These are phyloP conservation scores for Moesziomyces sp. DNA, from an alignment of 1,284 basidiomycete genomes.

Conservation along the genomic window DNA sequence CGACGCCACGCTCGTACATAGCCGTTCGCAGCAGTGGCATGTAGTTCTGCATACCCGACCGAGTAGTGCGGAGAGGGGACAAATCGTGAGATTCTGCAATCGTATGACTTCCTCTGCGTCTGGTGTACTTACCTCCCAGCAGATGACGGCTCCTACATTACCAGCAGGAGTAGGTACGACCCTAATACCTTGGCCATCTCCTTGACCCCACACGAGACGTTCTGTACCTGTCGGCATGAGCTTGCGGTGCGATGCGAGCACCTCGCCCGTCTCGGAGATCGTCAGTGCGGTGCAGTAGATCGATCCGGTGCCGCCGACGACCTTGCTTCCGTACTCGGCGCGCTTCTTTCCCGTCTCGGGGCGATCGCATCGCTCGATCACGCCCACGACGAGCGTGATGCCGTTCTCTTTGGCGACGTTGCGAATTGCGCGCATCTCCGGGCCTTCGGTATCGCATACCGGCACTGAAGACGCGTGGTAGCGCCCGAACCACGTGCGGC, in stretches of 20 bases:
- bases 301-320: slow-evolving; percentile 72
- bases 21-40: slow-evolving; percentile 75
- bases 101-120: background rate
- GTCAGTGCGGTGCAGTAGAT: slow-evolving; percentile 79
- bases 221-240: slow-evolving; percentile 78
- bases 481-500: slow-evolving; percentile 44
- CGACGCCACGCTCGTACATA: slow-evolving; percentile 75
- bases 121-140: slow-evolving; percentile 37
- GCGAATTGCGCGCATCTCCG: slow-evolving; percentile 34
- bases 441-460: slow-evolving; percentile 40
- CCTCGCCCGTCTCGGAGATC: slow-evolving; percentile 73
- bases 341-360: slow-evolving; percentile 28
- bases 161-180: slow-evolving; percentile 63
- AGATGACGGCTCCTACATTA: slow-evolving; percentile 35
- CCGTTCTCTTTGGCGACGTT: slow-evolving; percentile 37
- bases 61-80: background rate
- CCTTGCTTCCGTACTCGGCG: slow-evolving; percentile 32
- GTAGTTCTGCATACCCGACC: slow-evolving; percentile 73
- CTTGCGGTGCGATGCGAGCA: slow-evolving; percentile 78
- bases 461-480: slow-evolving; percentile 45
- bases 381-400: slow-evolving; percentile 73
- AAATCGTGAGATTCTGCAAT: background rate
- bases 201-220: slow-evolving; percentile 77
- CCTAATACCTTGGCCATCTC: slow-evolving; percentile 64
- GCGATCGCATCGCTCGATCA: slow-evolving; percentile 73